phyloP scores from a whole-genome alignment of 2,329 filamentous ascomycete species.

The Ascochyta lentis region DNA sequence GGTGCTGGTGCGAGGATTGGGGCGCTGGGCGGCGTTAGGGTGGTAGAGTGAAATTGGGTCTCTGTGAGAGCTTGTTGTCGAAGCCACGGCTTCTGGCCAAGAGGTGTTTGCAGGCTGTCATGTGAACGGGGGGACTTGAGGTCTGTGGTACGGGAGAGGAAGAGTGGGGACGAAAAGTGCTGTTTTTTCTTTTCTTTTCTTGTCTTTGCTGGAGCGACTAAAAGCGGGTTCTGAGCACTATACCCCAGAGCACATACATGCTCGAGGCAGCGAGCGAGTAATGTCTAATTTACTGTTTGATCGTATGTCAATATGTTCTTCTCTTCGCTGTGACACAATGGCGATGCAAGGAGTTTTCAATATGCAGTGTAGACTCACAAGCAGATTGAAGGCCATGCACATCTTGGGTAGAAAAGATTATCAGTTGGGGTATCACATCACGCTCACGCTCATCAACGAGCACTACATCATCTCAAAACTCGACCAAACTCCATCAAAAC shows the following conservation, averaged over 20 bases:
- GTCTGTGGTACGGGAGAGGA: neutral
- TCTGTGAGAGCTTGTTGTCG: too few species aligned
- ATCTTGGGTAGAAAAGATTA: neutral
- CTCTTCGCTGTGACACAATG: too few species aligned
- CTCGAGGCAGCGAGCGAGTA: neutral
- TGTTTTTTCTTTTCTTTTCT: neutral
- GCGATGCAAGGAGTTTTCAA: too few species aligned
- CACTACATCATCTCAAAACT: neutral
- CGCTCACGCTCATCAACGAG: neutral
- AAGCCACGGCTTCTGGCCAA: too few species aligned
- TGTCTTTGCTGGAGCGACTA: neutral
- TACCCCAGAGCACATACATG: slow-evolving; percentile 7
- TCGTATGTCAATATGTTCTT: neutral
- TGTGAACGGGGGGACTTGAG: neutral
- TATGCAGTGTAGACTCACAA: neutral
- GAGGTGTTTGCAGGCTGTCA: too few species aligned
- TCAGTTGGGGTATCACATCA: neutral
- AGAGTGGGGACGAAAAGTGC: neutral
- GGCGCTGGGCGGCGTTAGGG: neutral
- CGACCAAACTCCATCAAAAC: slow-evolving; percentile 50
- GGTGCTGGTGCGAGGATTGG: slow-evolving; percentile 18
- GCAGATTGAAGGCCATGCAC: neutral
- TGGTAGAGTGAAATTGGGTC: neutral
- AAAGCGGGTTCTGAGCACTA: slow-evolving; percentile 15
- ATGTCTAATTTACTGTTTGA: neutral